These are phyloP conservation scores for Aspergillus hiratsukae DNA, from an alignment of 2,329 filamentous ascomycete species.

Conservation along the genomic window DNA sequence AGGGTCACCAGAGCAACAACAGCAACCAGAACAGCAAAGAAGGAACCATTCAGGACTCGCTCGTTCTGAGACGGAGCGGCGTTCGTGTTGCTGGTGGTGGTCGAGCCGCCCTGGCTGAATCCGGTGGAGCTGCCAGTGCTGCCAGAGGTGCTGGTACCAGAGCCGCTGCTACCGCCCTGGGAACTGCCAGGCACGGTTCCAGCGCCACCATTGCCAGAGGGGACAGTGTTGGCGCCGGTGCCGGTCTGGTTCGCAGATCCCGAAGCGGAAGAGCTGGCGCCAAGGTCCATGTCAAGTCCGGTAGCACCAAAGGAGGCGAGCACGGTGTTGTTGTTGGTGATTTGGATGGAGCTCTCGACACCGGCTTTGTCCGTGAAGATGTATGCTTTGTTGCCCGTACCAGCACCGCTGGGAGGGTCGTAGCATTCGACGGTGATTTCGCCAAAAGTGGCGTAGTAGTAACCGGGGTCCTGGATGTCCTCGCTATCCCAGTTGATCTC, in stretches of 20 bases:
- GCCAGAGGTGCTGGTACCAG: slow-evolving; percentile 6
- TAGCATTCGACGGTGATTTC: slow-evolving; percentile 84
- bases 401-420: slow-evolving; percentile 68
- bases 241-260: slow-evolving; percentile 4
- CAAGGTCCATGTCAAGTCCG: slow-evolving; percentile 63
- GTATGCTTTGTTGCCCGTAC: slow-evolving; percentile 64
- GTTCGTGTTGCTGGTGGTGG: slow-evolving; percentile 9
- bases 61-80: slow-evolving; percentile 35
- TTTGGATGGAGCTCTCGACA: slow-evolving; percentile 71
- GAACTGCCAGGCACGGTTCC: slow-evolving; percentile 23
- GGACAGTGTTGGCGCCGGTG: slow-evolving; percentile 25
- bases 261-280: slow-evolving; percentile 10
- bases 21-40: slow-evolving; percentile 46
- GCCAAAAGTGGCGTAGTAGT: slow-evolving; percentile 79
- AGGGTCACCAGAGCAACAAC: slow-evolving; percentile 43
- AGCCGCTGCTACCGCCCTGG: slow-evolving; percentile 12
- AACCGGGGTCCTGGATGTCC: slow-evolving; percentile 77
- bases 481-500: slow-evolving; percentile 77
- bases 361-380: slow-evolving; percentile 62
- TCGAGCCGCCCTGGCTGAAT: slow-evolving; percentile 28
- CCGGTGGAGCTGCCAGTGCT: slow-evolving; percentile 20
- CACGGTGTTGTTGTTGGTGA: slow-evolving; percentile 69
- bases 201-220: slow-evolving; percentile 30
- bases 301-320: slow-evolving; percentile 77
- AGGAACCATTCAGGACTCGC: slow-evolving; percentile 40